Percentiles rank a stretch among this genome's conserved stretches.
phyloP scores from a whole-genome alignment of 768 basidiomycete species.

The Mycena amicta region DNA sequence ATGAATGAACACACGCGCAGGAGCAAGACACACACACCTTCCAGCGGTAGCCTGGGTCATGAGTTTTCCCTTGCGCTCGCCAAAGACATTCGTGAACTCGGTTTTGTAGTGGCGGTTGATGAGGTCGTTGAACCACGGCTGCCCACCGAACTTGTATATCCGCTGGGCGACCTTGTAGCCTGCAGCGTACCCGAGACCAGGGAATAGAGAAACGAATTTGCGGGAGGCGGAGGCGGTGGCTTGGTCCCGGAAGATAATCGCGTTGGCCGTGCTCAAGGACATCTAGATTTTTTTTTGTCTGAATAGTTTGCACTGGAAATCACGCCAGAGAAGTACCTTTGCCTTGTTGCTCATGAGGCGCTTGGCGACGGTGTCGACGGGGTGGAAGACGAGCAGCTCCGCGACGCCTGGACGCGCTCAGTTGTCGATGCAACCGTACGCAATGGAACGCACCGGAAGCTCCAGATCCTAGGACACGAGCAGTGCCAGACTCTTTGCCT shows the following conservation, averaged over 20 bases:
- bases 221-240: conserved; percentile 65
- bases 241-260: conserved; percentile 87
- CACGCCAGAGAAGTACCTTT: conserved; percentile 53
- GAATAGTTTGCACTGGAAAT: too few species aligned
- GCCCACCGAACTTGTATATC: conserved; percentile 97
- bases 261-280: conserved; percentile 60
- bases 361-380: conserved; percentile 97
- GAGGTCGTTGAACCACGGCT: conserved; percentile 96
- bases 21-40: conserved; percentile 54
- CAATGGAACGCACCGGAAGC: conserved; percentile 69
- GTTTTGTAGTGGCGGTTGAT: conserved; percentile 81
- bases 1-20: conserved; percentile 8
- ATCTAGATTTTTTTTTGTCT: too few species aligned
- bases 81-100: conserved; percentile 82
- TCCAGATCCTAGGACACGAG: conserved; percentile 90
- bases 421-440: conserved; percentile 3
- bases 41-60: conserved; percentile 95
- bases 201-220: conserved; percentile 92
- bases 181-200: conserved; percentile 96
- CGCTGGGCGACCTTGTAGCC: conserved; percentile 96
- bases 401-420: conserved; percentile 68
- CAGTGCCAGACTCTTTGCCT: conserved; percentile 85
- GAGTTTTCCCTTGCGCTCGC: conserved; percentile 93
- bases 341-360: conserved; percentile 97
- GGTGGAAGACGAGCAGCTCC: conserved; percentile 94